phyloP scores from a whole-genome alignment of 306 rosid genomes.

The Astragalus membranaceus region DNA sequence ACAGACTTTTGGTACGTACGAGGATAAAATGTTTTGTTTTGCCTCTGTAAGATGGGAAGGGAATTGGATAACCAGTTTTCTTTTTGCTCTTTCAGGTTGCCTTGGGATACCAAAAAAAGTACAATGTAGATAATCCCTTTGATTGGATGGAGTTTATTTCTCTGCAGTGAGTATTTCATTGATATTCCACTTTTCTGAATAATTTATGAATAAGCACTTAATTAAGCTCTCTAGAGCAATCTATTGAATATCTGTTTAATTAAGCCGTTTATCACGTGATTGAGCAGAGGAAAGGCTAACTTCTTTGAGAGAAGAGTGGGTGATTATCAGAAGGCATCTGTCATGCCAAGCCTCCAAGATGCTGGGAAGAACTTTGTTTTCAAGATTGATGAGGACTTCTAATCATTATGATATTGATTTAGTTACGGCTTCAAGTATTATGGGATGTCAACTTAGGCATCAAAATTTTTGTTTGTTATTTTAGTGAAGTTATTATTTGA shows the following conservation, averaged over 20 bases:
- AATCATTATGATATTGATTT: background rate
- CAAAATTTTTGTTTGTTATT: conserved; percentile 17
- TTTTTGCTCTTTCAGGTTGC: conserved; percentile 42
- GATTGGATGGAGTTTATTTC: conserved; percentile 98
- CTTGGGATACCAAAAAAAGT: conserved; percentile 56
- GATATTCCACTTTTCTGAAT: background rate
- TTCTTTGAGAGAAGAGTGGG: conserved; percentile 92
- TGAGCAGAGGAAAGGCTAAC: conserved; percentile 86
- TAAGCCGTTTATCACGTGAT: conserved; percentile 2
- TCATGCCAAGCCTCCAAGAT: conserved; percentile 83
- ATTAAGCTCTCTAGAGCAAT: background rate
- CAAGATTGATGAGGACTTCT: conserved; percentile 77
- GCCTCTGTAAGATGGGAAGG: background rate
- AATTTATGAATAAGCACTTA: background rate
- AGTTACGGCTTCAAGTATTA: conserved; percentile 3
- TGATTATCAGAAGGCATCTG: conserved; percentile 91
- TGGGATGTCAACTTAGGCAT: conserved; percentile 20
- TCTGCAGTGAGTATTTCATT: conserved; percentile 61
- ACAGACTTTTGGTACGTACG: conserved; percentile 66
- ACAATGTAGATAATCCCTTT: conserved; percentile 79
- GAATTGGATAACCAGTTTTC: background rate
- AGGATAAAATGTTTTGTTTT: background rate
- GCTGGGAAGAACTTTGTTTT: conserved; percentile 65
- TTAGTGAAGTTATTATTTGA: background rate
- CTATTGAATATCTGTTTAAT: background rate